A percentile compares a stretch with the other conserved stretches of the same genome.
These are phyloP conservation scores for Zygoascus biomembranicola DNA, from an alignment of 805 yeast species.

Conservation along the genomic window DNA sequence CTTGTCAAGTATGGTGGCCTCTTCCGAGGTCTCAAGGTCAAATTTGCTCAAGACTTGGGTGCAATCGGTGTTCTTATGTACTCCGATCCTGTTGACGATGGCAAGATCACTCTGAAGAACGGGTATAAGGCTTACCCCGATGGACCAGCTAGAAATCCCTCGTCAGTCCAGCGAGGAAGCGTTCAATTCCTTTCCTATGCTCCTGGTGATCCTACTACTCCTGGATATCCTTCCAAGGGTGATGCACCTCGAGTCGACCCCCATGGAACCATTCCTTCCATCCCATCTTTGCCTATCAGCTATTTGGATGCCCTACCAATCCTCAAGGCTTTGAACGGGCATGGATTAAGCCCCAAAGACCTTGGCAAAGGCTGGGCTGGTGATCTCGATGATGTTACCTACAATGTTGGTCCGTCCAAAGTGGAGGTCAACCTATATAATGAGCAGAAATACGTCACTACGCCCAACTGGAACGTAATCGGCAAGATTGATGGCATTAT, in stretches of 20 bases:
- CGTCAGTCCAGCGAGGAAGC: constrained; percentile 69
- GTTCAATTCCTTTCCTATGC: constrained; percentile 50
- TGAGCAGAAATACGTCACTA: constrained; percentile 52
- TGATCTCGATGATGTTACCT: constrained; percentile 35
- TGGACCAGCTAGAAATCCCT: constrained; percentile 73
- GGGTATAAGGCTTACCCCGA: constrained; percentile 62
- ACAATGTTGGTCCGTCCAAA: constrained; percentile 45
- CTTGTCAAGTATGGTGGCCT: constrained; percentile 58
- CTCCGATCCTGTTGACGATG: constrained; percentile 60
- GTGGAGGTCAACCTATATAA: constrained; percentile 46
- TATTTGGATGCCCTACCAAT: constrained; percentile 57
- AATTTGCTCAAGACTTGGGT: constrained; percentile 66
- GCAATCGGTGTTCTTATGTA: constrained; percentile 60
- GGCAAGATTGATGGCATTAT: constrained; percentile 51
- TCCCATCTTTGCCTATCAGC: constrained; percentile 66
- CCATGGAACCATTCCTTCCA: constrained; percentile 43
- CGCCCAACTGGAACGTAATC: constrained; percentile 55
- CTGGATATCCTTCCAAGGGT: constrained; percentile 53
- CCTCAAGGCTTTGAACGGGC: constrained; percentile 47
- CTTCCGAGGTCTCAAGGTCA: constrained; percentile 67
- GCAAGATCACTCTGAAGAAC: constrained; percentile 39
- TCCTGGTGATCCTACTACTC: constrained; percentile 79
- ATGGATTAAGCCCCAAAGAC: constrained; percentile 37
- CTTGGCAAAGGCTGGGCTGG: constrained; percentile 42
- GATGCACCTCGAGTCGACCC: constrained; percentile 45